Evolutionary conservation across 108 stramenopile species (phyloP).

Genomic region (Epipyxis sp.): DNA sequence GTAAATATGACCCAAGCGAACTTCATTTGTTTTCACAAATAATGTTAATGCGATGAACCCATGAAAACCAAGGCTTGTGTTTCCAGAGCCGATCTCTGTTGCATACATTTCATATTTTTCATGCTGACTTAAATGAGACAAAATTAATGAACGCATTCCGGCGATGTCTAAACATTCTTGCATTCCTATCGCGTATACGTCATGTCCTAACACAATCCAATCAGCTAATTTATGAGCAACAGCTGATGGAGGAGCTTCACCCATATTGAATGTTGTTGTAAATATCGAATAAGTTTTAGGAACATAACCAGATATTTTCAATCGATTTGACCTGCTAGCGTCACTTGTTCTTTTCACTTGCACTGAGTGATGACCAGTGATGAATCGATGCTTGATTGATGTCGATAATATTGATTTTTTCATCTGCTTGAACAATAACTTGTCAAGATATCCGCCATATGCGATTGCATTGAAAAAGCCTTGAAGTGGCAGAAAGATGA

Average conservation of each 20-base stretch:
- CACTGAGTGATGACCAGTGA: neutral
- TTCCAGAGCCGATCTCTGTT: slow-evolving; percentile 11
- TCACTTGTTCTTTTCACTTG: neutral
- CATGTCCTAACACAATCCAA: slow-evolving; percentile 30
- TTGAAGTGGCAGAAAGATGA: slow-evolving; percentile 29
- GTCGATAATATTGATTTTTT: neutral
- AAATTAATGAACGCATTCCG: neutral
- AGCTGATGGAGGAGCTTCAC: slow-evolving; percentile 3
- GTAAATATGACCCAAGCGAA: neutral
- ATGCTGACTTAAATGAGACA: slow-evolving; percentile 15
- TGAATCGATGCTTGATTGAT: neutral
- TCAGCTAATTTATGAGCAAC: neutral
- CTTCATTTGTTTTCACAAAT: slow-evolving; percentile 5
- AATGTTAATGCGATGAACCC: slow-evolving; percentile 33
- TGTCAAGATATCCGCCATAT: slow-evolving; percentile 14
- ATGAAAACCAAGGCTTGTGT: slow-evolving; percentile 26
- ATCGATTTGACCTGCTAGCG: neutral
- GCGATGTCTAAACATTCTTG: slow-evolving; percentile 32
- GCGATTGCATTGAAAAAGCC: slow-evolving; percentile 20
- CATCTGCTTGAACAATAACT: neutral
- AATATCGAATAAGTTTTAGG: slow-evolving; percentile 22
- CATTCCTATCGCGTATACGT: slow-evolving; percentile 28
- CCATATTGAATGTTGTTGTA: slow-evolving; percentile 20
- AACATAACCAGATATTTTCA: neutral
- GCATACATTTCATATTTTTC: neutral